Percentiles rank a stretch among this genome's conserved stretches.
phyloP scores from a whole-genome alignment of 139 green algal genomes.

The Picochlorum sp. region DNA sequence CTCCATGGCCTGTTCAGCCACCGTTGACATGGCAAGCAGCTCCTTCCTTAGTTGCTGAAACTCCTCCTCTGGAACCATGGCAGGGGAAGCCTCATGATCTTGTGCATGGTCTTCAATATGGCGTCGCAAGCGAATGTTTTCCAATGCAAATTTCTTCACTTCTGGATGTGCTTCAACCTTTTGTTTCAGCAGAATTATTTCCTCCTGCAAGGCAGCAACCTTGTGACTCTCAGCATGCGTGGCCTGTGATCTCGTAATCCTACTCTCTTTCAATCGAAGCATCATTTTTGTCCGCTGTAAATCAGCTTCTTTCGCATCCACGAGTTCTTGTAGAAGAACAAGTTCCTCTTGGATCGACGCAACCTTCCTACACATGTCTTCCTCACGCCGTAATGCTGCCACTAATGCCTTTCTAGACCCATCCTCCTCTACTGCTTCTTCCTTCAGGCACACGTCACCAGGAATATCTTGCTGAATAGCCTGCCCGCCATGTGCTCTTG shows the following conservation, averaged over 20 bases:
- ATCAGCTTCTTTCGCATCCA: conserved; percentile 32
- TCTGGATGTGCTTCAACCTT: conserved; percentile 37
- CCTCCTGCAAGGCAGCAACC: conserved; percentile 13
- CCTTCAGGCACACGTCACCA: not conserved
- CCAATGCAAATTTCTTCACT: conserved; percentile 42
- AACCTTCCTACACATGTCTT: conserved; percentile 21
- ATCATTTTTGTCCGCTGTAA: conserved; percentile 42
- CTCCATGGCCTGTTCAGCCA: conserved; percentile 10
- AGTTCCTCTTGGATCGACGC: conserved; percentile 38
- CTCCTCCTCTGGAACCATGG: conserved; percentile 13
- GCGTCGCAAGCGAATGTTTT: conserved; percentile 30
- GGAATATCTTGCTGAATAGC: not conserved
- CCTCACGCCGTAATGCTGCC: conserved; percentile 35
- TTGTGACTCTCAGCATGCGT: conserved; percentile 9
- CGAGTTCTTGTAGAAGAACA: conserved; percentile 30
- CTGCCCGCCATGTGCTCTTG: not conserved
- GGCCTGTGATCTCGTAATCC: conserved; percentile 21
- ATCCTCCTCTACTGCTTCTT: conserved; percentile 21
- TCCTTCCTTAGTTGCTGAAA: conserved; percentile 14
- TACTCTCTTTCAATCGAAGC: conserved; percentile 35
- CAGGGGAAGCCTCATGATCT: no score
- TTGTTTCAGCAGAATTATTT: conserved; percentile 24
- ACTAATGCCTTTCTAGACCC: conserved; percentile 16
- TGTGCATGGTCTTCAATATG: not conserved
- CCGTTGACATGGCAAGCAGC: conserved; percentile 5